Evolutionary conservation across 140 eudicot genomes (phyloP).

Genomic region (Stevia rebaudiana): DNA sequence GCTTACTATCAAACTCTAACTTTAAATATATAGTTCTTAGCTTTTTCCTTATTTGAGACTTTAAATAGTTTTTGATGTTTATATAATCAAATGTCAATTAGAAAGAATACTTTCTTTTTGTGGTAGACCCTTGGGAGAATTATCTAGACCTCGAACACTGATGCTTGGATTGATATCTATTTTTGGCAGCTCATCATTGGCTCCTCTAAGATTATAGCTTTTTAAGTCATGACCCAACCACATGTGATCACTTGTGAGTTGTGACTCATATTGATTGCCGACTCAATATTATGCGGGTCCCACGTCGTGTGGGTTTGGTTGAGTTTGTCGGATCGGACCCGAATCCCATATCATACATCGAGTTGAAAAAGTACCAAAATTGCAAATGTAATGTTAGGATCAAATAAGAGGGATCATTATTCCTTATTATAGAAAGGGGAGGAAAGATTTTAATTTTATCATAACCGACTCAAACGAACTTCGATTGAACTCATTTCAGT

Average conservation of each 20-base stretch:
- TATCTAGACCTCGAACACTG: background rate
- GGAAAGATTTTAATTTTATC: too few species aligned
- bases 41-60: too few species aligned
- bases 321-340: background rate
- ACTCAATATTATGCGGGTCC: background rate
- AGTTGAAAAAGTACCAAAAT: too few species aligned
- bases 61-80: too few species aligned
- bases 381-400: too few species aligned
- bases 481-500: too few species aligned
- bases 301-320: background rate
- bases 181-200: constrained; percentile 1
- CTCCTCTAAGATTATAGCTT: background rate
- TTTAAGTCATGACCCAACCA: background rate
- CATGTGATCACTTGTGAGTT: background rate
- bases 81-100: too few species aligned
- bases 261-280: background rate
- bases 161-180: background rate
- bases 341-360: background rate
- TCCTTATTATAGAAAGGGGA: too few species aligned
- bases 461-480: too few species aligned
- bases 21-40: too few species aligned
- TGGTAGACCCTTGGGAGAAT: background rate
- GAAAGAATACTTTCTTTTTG: background rate
- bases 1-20: too few species aligned
- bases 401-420: too few species aligned